Conservation (phyloP, 2,329 filamentous ascomycete species). For the Trichoderma gracile region DNA sequence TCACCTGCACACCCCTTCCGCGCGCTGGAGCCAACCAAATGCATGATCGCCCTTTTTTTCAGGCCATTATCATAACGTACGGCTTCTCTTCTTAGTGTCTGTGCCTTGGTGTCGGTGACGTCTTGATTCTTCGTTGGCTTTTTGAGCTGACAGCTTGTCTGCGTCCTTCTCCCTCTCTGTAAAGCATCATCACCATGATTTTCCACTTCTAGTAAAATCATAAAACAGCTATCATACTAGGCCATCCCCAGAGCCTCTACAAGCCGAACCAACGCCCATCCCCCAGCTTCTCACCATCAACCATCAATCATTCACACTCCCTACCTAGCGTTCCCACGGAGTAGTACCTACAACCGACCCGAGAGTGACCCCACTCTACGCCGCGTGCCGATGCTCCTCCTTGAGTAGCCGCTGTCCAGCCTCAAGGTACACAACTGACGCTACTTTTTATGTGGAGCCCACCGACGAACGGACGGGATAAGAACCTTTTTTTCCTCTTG, state of each 20-base stretch:
- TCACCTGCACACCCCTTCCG: neutral
- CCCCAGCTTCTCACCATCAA: neutral
- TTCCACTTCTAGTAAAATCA: too few relatives aligned
- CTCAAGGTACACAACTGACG: neutral
- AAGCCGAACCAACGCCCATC: neutral
- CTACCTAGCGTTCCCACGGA: neutral
- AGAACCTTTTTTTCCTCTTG: conserved; percentile 15
- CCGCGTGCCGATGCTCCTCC: conserved; percentile 17
- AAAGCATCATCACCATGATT: too few relatives aligned
- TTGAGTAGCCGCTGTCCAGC: conserved; percentile 21
- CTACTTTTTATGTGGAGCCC: neutral
- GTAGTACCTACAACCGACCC: conserved; percentile 1
- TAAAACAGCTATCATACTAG: too few relatives aligned
- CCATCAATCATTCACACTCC: too few relatives aligned
- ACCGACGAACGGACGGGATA: conserved; percentile 15
- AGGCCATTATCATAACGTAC: neutral
- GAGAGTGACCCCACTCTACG: conserved; percentile 18
- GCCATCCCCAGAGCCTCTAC: neutral
- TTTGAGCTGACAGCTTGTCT: neutral
- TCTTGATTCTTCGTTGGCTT: neutral
- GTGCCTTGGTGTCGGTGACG: neutral
- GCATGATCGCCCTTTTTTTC: neutral
- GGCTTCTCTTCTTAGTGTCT: neutral
- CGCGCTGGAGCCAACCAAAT: neutral
- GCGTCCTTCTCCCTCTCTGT: too few relatives aligned